Base-by-base conservation (phyloP, 2,329 filamentous ascomycete genomes). In the Aspergillus thermomutatus region DNA sequence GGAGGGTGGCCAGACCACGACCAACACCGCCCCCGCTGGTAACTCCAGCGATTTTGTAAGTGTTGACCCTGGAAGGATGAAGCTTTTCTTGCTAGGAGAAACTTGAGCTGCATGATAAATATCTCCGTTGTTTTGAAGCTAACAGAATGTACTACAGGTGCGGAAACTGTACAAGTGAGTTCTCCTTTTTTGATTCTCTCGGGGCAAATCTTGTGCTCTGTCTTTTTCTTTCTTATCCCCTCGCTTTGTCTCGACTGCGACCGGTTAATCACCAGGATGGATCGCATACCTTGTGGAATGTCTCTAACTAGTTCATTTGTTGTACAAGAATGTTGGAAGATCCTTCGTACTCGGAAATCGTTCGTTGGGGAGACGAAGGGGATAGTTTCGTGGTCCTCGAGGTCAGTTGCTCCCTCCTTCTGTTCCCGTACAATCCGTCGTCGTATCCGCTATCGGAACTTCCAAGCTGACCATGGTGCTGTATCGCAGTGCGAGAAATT, bases 341-440 rank as follows among this genome's bases (percentile, higher is more conserved):
- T 70, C 92, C 92, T 37, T 88, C 91, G 53, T 95, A 99, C 74
- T 87, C 92, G 66, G 88, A 89, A 59, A 92, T 97, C 59, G 94
- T 97, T 50, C 84, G 93, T 77, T 99, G 94, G 94, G 92, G 92
- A 58, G 91, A 96, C 65, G 88, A 92, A 62, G 92, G 92, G 53
- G 91, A 97, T 71, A 96, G 92, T 66, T 99, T 99, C 71, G 93
- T 99, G 57, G 95, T 99, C 51, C 81, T 97, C 53, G 94, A 99
- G 85, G 94, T 97, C 82, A 60, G 72, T 63, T 55, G 50, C 58
- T 50, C 56, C 57, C 55, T 55, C 55, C 49, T 8, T 21, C 23
- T 25, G 10, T 46, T 43, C 40, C 40, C n/a, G n/a, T 19, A 40
- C 14, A 19, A 9, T 40, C 43, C 49, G 47, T 40, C 52, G 23